Evolutionary conservation across 768 basidiomycete genomes (phyloP), one percentile per base, ranked within the genome.

Genomic region (Suillus cothurnatus): DNA sequence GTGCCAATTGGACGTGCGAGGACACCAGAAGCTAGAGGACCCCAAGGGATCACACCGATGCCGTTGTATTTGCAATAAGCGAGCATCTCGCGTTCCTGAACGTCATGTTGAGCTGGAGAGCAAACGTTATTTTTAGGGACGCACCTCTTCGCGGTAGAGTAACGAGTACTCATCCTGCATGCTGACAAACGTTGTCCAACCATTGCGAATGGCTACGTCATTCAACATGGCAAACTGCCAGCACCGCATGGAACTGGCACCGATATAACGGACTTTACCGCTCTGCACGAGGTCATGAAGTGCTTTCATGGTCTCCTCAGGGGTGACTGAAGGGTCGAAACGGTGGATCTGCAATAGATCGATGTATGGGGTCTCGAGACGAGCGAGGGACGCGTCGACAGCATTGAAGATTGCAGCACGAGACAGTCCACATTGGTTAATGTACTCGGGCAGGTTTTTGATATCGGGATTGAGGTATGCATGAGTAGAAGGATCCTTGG

Each of bases 91-190:
- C 78, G 74, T 62, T 84, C 83, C 84, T 83, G 38, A 17, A n/a
- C 12, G 17, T 6, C 8, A 36, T 14, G 2, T 5, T 3, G 4
- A 23, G 39, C 19, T 6, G 4, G 14, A 3, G 56, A 38, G 3
- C 15, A 34, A 38, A 14, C 9, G 32, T 36, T 4, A 19, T 28
- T 61, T 12, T 9, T 2, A 15, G 55, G 1, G 11, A 14, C 49
- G 36, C 23, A 80, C 83, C 73, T 88, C 85, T 64, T 85, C 82
- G 38, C 86, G 78, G 69, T 88, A 88, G 23, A 86, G 76, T 6
- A 86, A 72, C 39, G 79, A 84, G 67, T 87, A 82, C 64, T 84
- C 81, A 50, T 80, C 78, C 72, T 88, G 86, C 80, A 87, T 85
- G 63, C 84, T 82, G 57, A 85, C 77, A 66, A 88, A 87, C 65